phyloP scores from a whole-genome alignment of 441 rosid species.

The Iberis amara region DNA sequence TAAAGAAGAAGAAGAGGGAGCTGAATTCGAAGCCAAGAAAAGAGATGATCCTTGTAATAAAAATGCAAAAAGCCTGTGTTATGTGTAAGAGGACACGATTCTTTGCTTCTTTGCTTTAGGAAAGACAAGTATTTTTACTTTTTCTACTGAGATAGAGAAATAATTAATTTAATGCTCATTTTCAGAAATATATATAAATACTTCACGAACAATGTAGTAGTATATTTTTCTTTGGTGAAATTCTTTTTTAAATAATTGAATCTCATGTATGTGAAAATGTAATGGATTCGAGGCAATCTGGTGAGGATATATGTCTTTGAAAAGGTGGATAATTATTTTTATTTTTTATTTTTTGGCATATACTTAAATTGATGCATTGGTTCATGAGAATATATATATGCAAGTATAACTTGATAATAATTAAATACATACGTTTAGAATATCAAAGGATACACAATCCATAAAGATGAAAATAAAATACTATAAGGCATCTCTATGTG shows the following conservation, averaged over 20 bases:
- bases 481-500: conserved; percentile 28
- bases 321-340: conserved; percentile 3
- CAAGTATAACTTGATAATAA: conserved; percentile 1
- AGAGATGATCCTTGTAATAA: conserved; percentile 46
- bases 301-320: conserved; percentile 23
- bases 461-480: conserved; percentile 25
- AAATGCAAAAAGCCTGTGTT: conserved; percentile 41
- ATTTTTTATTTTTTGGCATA: conserved; percentile 23
- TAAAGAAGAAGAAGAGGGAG: conserved; percentile 32
- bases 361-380: conserved; percentile 25
- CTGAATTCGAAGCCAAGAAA: conserved; percentile 48
- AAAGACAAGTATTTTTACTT: conserved; percentile 29
- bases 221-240: background rate
- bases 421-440: conserved; percentile 10
- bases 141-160: conserved; percentile 20
- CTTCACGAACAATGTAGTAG: conserved; percentile 16
- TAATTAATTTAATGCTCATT: conserved; percentile 2
- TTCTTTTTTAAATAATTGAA: background rate
- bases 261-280: too few relatives aligned
- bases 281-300: conserved; percentile 24
- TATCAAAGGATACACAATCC: conserved; percentile 24
- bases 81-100: conserved; percentile 46
- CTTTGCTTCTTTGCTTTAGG: conserved; percentile 61
- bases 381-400: conserved; percentile 9
- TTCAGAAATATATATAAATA: background rate